Evolutionary conservation across 108 stramenopile genomes (phyloP), one percentile per base, ranked within the genome.

Genomic region (Hondaea fermentalgiana): DNA sequence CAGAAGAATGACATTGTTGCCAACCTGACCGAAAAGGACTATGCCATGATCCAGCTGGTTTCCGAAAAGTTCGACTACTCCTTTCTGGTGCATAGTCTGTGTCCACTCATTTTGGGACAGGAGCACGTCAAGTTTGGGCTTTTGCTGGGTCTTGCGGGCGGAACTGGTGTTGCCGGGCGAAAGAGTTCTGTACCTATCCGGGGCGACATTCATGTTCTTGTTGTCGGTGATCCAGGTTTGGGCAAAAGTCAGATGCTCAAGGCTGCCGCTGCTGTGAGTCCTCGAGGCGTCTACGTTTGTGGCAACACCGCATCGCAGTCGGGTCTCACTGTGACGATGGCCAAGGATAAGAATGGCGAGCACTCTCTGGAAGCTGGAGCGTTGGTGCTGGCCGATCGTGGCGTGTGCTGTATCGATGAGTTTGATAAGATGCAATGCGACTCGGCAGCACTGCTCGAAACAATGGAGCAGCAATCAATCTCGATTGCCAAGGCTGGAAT

Each of bases 401-500:
- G 98, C 47, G 95, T 98, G 8, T 98, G 97, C 90, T 98, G 97
- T 92, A 97, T 99, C 89, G 99, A 99, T 89, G 99, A 99, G 90
- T 95, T 99, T 72, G 99, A 99, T 91, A 99, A 99, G 90, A 97
- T 98, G 97, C 91, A 92, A 3, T 95, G 94, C 87, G 95, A 93
- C 28, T 87, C 89, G 28, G 89, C 91, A 88, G 95, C 95, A 28
- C 93, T 99, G 5, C 93, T 98, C 72, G 99, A 99, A 93, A 97
- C 98, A 17, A 99, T 99, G 99, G 99, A 99, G 92, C 99, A 99
- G 89, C 98, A 99, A 90, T 95, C 95, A 87, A 96, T 99, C 16
- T 97, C 97, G 35, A 97, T 99, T 55, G 98, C 99, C 58, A 99
- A 99, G 89, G 96, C 97, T 28, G 99, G 99, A 23, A 96, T 97